Evolutionary conservation across 805 yeast species (phyloP).

Genomic region (Metschnikowia chrysomelidarum): DNA sequence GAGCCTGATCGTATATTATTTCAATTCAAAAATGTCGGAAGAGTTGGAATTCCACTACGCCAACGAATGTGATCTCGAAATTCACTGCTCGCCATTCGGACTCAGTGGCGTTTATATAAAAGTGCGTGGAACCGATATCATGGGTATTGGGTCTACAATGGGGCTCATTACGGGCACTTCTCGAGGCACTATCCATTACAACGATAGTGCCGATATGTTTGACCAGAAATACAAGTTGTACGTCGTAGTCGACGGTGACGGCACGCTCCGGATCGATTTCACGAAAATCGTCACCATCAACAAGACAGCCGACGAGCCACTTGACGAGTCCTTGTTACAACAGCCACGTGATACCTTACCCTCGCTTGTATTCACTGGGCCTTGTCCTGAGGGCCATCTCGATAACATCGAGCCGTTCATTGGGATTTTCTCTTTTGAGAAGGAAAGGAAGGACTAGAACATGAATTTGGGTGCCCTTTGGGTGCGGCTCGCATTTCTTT

Average conservation of each 20-base stretch:
- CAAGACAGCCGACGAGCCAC: conserved; percentile 24
- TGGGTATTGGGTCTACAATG: conserved; percentile 58
- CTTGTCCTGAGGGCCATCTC: conserved; percentile 52
- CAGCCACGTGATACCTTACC: conserved; percentile 42
- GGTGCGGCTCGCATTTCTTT: background rate
- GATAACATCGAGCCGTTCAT: conserved; percentile 53
- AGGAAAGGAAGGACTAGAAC: conserved; percentile 28
- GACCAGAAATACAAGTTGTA: conserved; percentile 49
- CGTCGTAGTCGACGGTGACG: conserved; percentile 47
- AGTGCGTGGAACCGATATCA: conserved; percentile 45
- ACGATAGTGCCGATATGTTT: conserved; percentile 44
- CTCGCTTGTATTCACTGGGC: conserved; percentile 48
- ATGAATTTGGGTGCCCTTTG: background rate
- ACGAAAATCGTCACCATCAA: conserved; percentile 41
- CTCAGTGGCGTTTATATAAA: conserved; percentile 50
- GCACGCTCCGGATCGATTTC: conserved; percentile 48
- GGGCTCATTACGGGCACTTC: conserved; percentile 54
- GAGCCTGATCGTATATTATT: too few species aligned
- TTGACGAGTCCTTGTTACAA: conserved; percentile 12
- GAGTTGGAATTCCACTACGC: conserved; percentile 40
- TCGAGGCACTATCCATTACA: conserved; percentile 48
- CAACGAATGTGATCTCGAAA: conserved; percentile 50
- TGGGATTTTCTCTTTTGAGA: conserved; percentile 53
- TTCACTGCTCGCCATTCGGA: conserved; percentile 58
- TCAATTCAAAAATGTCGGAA: too few species aligned